Conservation (phyloP, 495 filamentous ascomycete species). For the Gamarada debralockiae region DNA sequence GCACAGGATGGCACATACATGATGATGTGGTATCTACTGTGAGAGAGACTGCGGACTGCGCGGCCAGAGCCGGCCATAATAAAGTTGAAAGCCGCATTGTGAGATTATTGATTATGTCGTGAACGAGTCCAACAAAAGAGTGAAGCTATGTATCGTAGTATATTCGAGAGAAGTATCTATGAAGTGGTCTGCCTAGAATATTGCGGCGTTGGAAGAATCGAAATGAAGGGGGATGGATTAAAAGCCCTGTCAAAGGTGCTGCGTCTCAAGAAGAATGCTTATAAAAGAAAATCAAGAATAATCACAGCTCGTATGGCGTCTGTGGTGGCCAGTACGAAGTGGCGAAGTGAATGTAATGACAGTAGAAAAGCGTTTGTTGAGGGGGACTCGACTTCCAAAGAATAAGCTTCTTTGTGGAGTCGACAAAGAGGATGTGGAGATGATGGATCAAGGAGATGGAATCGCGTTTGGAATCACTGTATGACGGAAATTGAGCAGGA, state of each 20-base stretch:
- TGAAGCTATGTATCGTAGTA: background rate
- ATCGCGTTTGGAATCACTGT: no score
- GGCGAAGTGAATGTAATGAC: background rate
- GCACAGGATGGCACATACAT: constrained; percentile 8
- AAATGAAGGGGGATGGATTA: background rate
- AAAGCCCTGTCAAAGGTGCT: constrained; percentile 25
- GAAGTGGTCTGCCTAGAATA: background rate
- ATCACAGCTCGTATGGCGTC: background rate
- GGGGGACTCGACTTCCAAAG: background rate
- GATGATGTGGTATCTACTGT: constrained; percentile 20
- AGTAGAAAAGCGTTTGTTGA: background rate
- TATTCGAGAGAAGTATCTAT: background rate
- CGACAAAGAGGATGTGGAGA: background rate
- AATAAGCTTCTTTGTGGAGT: background rate
- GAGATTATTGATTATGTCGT: background rate
- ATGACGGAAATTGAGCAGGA: no score
- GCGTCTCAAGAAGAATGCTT: background rate
- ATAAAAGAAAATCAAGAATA: background rate
- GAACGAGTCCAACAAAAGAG: background rate
- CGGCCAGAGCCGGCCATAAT: constrained; percentile 13
- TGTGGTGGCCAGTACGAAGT: background rate
- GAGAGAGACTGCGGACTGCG: constrained; percentile 13
- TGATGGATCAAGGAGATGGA: no score
- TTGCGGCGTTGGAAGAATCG: background rate
- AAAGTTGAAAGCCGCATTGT: constrained; percentile 17